Evolutionary conservation across 2,329 filamentous ascomycete genomes (phyloP), one percentile per base, ranked within the genome.

Genomic region (Fusarium denticulatum): DNA sequence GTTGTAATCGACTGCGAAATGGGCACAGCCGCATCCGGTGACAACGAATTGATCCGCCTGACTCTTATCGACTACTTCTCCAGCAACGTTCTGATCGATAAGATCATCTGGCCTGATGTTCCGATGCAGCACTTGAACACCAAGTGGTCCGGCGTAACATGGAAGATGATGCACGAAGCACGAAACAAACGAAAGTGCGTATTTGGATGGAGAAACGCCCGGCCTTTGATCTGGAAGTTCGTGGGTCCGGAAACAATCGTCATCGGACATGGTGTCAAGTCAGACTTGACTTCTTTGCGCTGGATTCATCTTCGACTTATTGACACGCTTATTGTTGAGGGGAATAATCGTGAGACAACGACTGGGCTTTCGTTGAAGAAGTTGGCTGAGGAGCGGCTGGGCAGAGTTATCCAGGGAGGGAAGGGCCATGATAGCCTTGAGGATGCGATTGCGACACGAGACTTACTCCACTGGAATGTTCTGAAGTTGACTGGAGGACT

Each of bases 1-100:
- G 83, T 89, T 7, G 86, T 84, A 0, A 79, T 90, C 7, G 87
- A 89, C 68, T 89, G 88, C 69, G 88, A 90, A 71, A 89, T 89
- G 86, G 87, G 88, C 22, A 83, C 81, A 0, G 80, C 85, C 4
- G 71, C 74, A 14, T 79, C 79, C 10, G 83, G 85, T 12, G 86
- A 89, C 15, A 77, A 79, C 0, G 87, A 89, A 68, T 79, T 90
- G 13, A 88, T 90, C 64, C 86, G 87, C 7, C 46, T 90, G 3
- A 86, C 85, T 1, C 75, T 73, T 1, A 75, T 90, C 32, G 88
- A 89, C 75, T 88, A 86, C 73, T 88, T 88, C 74, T 83, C 85
- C 2, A 81, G 83, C 7, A 75, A 83, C 20, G 74, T 86, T 16
- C 82, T 90, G 3, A 76, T 90, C 36, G 85, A 90, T 76, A 82